Base-by-base conservation (phyloP, 2,329 filamentous ascomycete species). In the Arthrobotrys iridis region DNA sequence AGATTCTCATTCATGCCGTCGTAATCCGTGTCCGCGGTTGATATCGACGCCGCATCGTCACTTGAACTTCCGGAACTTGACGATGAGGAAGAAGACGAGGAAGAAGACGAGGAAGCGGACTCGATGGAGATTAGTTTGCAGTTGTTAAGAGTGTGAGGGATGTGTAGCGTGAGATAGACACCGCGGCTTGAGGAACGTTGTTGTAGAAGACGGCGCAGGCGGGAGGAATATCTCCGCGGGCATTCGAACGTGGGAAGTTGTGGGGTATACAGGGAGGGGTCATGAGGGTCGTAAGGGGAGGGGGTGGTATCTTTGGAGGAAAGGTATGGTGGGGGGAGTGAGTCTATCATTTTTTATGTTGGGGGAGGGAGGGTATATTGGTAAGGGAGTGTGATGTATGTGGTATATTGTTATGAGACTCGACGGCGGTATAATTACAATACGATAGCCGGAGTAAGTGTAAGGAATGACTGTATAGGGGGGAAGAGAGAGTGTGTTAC, bases 101-200 rank as follows among this genome's bases (percentile, higher is more conserved):
- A 66, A 24, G 46, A 43, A 3, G 41, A 22, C 7, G 33, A 41
- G 40, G 52, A 52, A 7, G 70, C 70, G 3, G 55, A 63, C 26
- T 74, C 70, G 55, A 74, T 74, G 3, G 70, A 74, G 35, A 74
- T 67, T 35, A 74, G 37, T 40, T 63, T 66, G 45, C 70, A 74
- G 45, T 74, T 66, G 55, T 74, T 74, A 0, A 66, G 55, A 13
- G 62, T 35, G 45, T 67, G 62, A 0, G 70, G 70, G 46, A 74
- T 74, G 37, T 74, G 70, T 0, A 74, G 57, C n/a, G 70, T 74
- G 13, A 74, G 30, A 45, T 74, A 74, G 18, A 74, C 70, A 2
- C 70, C 70, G 28, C 70, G 62, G 35, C 35, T 60, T 1, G 62
- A 67, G 18, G 70, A 74, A 1, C 70, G 55, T 46, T 74, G 70